Evolutionary conservation across 495 filamentous ascomycete species (phyloP), one percentile per base, ranked within the genome.

Genomic region (Aspergillus sparsus): DNA sequence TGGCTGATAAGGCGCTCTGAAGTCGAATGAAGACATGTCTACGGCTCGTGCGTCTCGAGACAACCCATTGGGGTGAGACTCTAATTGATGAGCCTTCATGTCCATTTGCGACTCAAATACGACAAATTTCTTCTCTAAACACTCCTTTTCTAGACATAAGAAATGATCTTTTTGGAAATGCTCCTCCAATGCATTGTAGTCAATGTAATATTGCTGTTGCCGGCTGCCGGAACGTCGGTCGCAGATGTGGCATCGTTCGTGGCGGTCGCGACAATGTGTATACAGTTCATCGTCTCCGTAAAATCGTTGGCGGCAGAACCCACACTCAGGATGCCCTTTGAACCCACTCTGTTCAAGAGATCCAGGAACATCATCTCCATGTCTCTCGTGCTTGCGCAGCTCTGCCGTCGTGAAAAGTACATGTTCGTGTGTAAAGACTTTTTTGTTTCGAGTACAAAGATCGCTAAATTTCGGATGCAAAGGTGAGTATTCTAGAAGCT

Each of bases 351-450:
- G 94, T 65, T 97, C 91, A 12, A 88, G 78, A 0, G 92, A 88
- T 49, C 95, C 94, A 27, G 94, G 94, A 49, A 88, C 87, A 66
- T 97, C 90, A 66, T 99, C 95, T 42, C 95, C 95, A 58, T 88
- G 84, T 62, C 84, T 88, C 82, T 98, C 93, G 68, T 99, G 94
- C 62, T 85, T 90, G 51, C 86, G 84, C 41, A 98, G 75, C 64
- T 93, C 89, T 52, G 85, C 82, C n/a, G 80, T 75, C 5, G 89
- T 89, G 67, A 97, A 97, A n/a, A 99, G 80, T 21, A 90, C 90
- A 68, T 99, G 94, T 74, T 99, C 94, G 71, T 98, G 95, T 0
- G 94, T 97, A 63, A 99, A 99, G 39, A 97, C 92, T 62, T 97
- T 97, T 77, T 99, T 98, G 74, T 97, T 90, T 39, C 90, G 76